These are phyloP conservation scores for Claviceps pazoutovae DNA, from an alignment of 2,329 filamentous ascomycete genomes.

Conservation along the genomic window DNA sequence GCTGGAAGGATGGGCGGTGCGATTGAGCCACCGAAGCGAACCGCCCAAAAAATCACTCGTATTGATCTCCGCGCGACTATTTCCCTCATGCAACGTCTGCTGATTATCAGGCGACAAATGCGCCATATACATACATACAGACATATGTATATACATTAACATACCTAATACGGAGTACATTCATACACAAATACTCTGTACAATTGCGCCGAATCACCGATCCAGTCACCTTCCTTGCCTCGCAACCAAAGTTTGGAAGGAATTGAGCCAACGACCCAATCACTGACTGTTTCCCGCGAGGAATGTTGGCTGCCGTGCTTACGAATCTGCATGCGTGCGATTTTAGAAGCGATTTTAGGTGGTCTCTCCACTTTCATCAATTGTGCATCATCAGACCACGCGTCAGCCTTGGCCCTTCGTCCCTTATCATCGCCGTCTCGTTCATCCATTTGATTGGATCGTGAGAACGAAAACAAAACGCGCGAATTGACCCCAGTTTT, in stretches of 20 bases:
- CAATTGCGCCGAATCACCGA: too few species aligned
- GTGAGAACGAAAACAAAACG: too few species aligned
- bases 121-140: background rate
- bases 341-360: background rate
- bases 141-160: too few species aligned
- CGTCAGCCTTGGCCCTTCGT: background rate
- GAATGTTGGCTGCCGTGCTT: background rate
- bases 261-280: background rate
- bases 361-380: background rate
- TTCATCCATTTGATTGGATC: background rate
- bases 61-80: too few species aligned
- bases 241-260: background rate
- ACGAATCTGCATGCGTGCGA: background rate
- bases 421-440: background rate
- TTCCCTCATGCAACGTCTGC: background rate
- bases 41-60: background rate
- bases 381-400: background rate
- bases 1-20: slow-evolving; percentile 60
- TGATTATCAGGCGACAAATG: background rate
- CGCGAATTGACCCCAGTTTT: background rate
- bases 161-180: too few species aligned
- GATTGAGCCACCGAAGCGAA: slow-evolving; percentile 23
- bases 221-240: background rate
- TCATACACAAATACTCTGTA: too few species aligned
- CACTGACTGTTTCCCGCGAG: background rate